phyloP scores from a whole-genome alignment of 768 basidiomycete genomes.

The Phylloporus rhodoxanthus region DNA sequence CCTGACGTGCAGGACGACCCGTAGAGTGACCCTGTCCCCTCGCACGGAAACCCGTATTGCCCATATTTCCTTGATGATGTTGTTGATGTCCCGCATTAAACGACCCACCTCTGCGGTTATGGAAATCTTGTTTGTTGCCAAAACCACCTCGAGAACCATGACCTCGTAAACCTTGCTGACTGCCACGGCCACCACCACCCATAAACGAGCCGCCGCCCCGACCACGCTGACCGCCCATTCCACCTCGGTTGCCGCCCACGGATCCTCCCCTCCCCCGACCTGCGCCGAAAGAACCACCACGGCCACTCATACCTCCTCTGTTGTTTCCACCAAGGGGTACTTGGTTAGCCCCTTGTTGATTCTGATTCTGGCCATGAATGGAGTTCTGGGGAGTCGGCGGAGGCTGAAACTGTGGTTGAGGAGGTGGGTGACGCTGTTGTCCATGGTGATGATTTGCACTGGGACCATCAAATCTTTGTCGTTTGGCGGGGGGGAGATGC shows the following conservation, averaged over 20 bases:
- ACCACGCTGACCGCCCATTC: constrained; percentile 38
- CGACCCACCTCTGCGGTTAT: constrained; percentile 60
- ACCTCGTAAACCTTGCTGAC: constrained; percentile 49
- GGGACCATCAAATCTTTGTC: constrained; percentile 83
- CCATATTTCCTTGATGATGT: constrained; percentile 32
- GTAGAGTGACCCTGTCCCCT: constrained; percentile 54
- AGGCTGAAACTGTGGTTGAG: constrained; percentile 55
- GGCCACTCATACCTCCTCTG: constrained; percentile 43
- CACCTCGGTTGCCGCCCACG: constrained; percentile 41
- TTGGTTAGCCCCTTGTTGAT: constrained; percentile 42
- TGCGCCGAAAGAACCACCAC: constrained; percentile 33
- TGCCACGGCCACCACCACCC: constrained; percentile 39
- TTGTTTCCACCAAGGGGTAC: constrained; percentile 37
- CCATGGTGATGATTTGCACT: constrained; percentile 38
- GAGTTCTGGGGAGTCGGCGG: constrained; percentile 25
- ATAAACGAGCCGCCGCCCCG: constrained; percentile 34
- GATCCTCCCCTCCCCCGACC: constrained; percentile 45
- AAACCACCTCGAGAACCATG: constrained; percentile 66
- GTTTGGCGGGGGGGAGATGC: constrained; percentile 86
- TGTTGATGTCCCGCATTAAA: constrained; percentile 45
- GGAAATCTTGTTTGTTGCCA: constrained; percentile 54
- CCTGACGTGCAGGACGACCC: constrained; percentile 37
- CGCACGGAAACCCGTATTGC: constrained; percentile 47
- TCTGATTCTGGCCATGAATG: constrained; percentile 29
- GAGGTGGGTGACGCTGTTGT: constrained; percentile 42